Conservation (phyloP, 257 asterid species). For the Primulina eburnea region DNA sequence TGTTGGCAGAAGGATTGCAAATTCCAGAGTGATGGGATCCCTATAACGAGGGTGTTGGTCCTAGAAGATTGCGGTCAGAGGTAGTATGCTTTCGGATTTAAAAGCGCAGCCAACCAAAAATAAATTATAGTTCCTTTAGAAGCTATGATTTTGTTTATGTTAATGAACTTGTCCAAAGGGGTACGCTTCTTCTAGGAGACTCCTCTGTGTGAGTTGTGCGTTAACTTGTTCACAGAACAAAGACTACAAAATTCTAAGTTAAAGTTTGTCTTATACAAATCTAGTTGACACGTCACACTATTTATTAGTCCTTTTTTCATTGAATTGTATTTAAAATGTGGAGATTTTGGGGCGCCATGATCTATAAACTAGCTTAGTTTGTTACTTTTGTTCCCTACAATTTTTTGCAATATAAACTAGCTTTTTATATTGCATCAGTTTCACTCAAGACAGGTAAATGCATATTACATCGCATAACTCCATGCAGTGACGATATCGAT, state of each 20-base stretch:
- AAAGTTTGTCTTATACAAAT: neutral
- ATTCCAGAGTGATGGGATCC: slow-evolving; percentile 54
- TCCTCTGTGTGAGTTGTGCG: neutral
- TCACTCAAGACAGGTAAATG: too few species aligned
- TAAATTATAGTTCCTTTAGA: neutral
- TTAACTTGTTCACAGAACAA: neutral
- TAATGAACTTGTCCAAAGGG: too few species aligned
- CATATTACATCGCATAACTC: too few species aligned
- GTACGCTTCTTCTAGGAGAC: neutral
- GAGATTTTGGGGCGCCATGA: neutral
- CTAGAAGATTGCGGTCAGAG: slow-evolving; percentile 24
- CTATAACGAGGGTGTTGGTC: slow-evolving; percentile 39
- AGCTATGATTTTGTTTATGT: neutral
- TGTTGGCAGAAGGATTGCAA: slow-evolving; percentile 57
- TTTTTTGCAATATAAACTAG: neutral
- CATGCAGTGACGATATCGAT: too few species aligned
- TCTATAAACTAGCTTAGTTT: neutral
- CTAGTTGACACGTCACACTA: neutral
- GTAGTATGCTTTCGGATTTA: neutral
- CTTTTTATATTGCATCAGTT: too few species aligned
- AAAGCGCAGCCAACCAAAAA: neutral
- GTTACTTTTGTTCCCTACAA: too few species aligned
- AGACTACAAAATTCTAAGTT: neutral
- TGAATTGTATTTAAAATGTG: too few species aligned
- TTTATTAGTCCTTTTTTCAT: too few species aligned